Percentiles rank a stretch among this genome's conserved stretches.
phyloP scores from a whole-genome alignment of 805 yeast species.

The Yarrowia yakushimensis region DNA sequence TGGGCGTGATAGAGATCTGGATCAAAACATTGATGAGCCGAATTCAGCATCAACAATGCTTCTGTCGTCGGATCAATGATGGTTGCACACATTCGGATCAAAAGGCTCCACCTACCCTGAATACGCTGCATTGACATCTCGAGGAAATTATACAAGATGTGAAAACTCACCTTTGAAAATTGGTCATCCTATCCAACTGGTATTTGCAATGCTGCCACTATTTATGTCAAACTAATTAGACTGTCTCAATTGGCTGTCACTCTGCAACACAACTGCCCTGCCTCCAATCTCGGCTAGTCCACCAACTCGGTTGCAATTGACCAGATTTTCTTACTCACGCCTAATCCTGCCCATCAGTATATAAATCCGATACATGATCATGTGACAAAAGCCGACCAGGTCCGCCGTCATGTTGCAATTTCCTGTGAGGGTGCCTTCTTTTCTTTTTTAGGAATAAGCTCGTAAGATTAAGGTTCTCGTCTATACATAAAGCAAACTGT shows the following conservation, averaged over 20 bases:
- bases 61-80: no score
- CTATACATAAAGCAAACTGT: neutral
- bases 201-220: neutral
- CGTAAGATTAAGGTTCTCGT: constrained; percentile 1
- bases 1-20: no score
- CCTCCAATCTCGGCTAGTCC: neutral
- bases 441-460: neutral
- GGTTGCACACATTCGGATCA: no score
- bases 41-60: no score
- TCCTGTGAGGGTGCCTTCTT: neutral
- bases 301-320: neutral
- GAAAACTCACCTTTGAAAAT: no score
- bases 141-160: no score
- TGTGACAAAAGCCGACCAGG: constrained; percentile 9
- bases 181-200: no score
- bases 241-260: neutral
- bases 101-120: no score
- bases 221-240: no score
- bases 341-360: neutral
- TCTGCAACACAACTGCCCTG: neutral
- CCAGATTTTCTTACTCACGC: neutral
- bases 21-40: no score
- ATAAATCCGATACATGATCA: neutral
- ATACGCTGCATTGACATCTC: no score
- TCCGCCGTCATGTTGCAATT: neutral